These are phyloP conservation scores for Kwoniella mangroviensis DNA, from an alignment of 768 basidiomycete genomes.

Conservation along the genomic window DNA sequence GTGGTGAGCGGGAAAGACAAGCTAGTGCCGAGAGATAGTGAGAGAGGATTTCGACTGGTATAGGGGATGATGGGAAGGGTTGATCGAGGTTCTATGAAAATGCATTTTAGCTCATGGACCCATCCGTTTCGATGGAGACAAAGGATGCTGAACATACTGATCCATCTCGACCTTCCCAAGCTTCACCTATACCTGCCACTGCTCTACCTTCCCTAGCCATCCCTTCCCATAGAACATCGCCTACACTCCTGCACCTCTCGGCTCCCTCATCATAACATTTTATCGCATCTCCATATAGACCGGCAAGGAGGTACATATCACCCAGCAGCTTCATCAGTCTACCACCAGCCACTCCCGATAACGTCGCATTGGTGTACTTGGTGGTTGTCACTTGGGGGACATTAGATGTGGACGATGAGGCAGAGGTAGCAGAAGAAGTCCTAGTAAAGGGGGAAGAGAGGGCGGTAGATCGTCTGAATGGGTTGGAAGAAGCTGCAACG, in stretches of 20 bases:
- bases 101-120: conserved; percentile 3
- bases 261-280: conserved; percentile 88
- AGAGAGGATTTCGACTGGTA: conserved; percentile 37
- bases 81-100: conserved; percentile 33
- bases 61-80: conserved; percentile 38
- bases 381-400: conserved; percentile 53
- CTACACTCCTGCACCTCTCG: conserved; percentile 71
- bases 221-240: conserved; percentile 87
- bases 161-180: conserved; percentile 64
- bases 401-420: conserved; percentile 14
- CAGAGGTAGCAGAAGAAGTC: conserved; percentile 37
- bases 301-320: conserved; percentile 84
- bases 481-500: conserved; percentile 37
- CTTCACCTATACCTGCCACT: conserved; percentile 76
- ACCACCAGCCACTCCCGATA: conserved; percentile 77
- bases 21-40: conserved; percentile 41
- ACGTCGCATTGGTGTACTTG: conserved; percentile 68
- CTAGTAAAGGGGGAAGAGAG: conserved; percentile 46
- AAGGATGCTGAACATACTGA: conserved; percentile 32
- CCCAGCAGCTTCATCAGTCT: conserved; percentile 84
- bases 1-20: conserved; percentile 42
- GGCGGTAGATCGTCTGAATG: conserved; percentile 46
- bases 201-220: conserved; percentile 84
- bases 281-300: conserved; percentile 79
- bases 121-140: neutral